These are phyloP conservation scores for Fonsecaea monophora DNA, from an alignment of 2,329 filamentous ascomycete genomes.

Conservation along the genomic window DNA sequence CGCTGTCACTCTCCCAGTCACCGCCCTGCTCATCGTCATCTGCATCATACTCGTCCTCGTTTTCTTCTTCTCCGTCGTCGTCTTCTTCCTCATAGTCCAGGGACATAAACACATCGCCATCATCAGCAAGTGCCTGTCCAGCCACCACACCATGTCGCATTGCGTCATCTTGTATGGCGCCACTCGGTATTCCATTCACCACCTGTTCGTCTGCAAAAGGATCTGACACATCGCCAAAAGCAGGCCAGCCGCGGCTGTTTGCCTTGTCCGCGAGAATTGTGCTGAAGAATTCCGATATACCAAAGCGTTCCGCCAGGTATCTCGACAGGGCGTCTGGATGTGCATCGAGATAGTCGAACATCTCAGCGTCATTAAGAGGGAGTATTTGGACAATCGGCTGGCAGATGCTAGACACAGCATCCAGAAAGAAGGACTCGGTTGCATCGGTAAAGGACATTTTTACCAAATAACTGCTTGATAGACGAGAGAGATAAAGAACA, in stretches of 20 bases:
- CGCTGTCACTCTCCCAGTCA: background rate
- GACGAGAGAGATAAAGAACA: background rate
- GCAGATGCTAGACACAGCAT: constrained; percentile 15
- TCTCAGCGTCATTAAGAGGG: constrained; percentile 19
- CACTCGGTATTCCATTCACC: background rate
- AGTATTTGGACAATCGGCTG: constrained; percentile 19
- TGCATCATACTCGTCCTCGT: constrained; percentile 16
- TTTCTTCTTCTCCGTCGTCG: constrained; percentile 6
- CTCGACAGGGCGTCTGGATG: constrained; percentile 23
- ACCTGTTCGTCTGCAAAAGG: constrained; percentile 2
- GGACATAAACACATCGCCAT: background rate
- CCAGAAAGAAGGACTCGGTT: constrained; percentile 26
- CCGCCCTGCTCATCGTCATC: constrained; percentile 6
- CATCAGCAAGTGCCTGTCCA: constrained; percentile 18
- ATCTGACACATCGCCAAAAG: constrained; percentile 1
- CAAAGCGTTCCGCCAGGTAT: constrained; percentile 25
- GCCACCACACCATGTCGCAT: background rate
- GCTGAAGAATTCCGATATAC: constrained; percentile 16
- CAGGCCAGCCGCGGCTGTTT: background rate
- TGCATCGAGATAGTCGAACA: constrained; percentile 30
- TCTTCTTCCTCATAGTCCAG: constrained; percentile 3
- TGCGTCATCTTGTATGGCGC: background rate
- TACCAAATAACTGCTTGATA: background rate
- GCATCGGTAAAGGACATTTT: constrained; percentile 28
- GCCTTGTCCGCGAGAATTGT: background rate